Evolutionary conservation across 2,329 filamentous ascomycete species (phyloP).

Genomic region (Falciphora oryzae): DNA sequence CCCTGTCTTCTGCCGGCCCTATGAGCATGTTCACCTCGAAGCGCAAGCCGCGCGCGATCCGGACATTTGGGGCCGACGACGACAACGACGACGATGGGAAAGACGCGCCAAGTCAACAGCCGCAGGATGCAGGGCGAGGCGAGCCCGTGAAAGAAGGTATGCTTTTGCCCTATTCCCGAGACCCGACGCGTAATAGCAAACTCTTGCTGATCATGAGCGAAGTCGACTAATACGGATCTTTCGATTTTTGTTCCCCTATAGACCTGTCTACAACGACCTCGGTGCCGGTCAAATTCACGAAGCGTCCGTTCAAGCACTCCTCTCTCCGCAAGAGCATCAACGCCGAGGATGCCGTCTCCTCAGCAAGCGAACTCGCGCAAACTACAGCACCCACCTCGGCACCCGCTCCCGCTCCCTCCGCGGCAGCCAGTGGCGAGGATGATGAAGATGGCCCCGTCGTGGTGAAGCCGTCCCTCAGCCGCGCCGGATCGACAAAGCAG

Average conservation of each 20-base stretch:
- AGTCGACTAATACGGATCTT: constrained; percentile 25
- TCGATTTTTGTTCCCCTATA: constrained; percentile 15
- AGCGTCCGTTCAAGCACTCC: constrained; percentile 53
- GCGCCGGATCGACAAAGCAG: constrained; percentile 46
- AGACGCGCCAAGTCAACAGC: constrained; percentile 12
- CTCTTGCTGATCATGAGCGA: constrained; percentile 20
- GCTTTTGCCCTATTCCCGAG: constrained; percentile 13
- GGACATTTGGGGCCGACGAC: constrained; percentile 61
- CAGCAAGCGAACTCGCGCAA: constrained; percentile 11
- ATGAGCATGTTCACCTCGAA: constrained; percentile 42
- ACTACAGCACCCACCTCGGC: not conserved
- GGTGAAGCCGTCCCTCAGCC: constrained; percentile 40
- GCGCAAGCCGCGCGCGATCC: constrained; percentile 72
- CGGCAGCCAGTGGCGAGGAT: constrained; percentile 27
- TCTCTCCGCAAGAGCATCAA: constrained; percentile 52
- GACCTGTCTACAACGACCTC: constrained; percentile 12
- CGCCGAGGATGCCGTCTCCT: constrained; percentile 31
- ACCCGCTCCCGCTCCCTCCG: not conserved
- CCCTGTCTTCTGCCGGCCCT: too few species aligned
- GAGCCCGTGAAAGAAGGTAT: constrained; percentile 31
- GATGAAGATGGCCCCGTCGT: constrained; percentile 43
- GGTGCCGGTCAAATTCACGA: constrained; percentile 39
- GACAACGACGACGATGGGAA: constrained; percentile 21
- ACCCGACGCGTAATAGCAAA: not conserved
- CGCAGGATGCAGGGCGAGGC: constrained; percentile 11